Percentiles rank a stretch among this genome's conserved stretches.
Evolutionary conservation across 805 yeast genomes (phyloP).

Genomic region (Monosporozyma yasuniensis): DNA sequence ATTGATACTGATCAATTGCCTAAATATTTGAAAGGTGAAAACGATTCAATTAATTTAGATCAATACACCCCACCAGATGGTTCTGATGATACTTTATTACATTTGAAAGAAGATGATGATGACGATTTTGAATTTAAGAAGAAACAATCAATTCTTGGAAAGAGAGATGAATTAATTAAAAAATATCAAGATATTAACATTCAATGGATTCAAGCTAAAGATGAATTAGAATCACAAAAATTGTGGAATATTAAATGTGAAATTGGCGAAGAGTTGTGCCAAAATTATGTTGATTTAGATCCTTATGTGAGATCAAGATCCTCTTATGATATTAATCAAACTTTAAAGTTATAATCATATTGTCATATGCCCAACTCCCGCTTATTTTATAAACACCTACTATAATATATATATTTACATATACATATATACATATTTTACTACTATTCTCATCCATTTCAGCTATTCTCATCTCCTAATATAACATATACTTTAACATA

Average conservation of each 20-base stretch:
- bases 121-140: constrained; percentile 25
- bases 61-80: constrained; percentile 53
- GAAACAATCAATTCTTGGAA: constrained; percentile 29
- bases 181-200: constrained; percentile 57
- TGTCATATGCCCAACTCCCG: too few relatives aligned
- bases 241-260: constrained; percentile 47
- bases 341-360: constrained; percentile 21
- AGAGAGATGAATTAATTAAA: constrained; percentile 47
- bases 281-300: constrained; percentile 62
- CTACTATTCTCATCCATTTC: neutral
- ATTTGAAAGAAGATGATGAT: constrained; percentile 37
- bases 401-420: too few relatives aligned
- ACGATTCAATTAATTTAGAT: constrained; percentile 44
- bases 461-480: neutral
- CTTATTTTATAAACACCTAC: too few relatives aligned
- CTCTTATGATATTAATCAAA: constrained; percentile 69
- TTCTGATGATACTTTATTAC: constrained; percentile 40
- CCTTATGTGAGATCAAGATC: constrained; percentile 77
- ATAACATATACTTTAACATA: neutral
- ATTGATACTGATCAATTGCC: constrained; percentile 58
- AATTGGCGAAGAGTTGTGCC: constrained; percentile 44
- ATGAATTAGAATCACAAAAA: constrained; percentile 38
- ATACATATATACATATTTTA: neutral
- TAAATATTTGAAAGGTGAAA: constrained; percentile 60
- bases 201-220: constrained; percentile 55